Base-by-base conservation (phyloP, 225 moss, liverwort and hornwort genomes). In the Pleurozium schreberi region DNA sequence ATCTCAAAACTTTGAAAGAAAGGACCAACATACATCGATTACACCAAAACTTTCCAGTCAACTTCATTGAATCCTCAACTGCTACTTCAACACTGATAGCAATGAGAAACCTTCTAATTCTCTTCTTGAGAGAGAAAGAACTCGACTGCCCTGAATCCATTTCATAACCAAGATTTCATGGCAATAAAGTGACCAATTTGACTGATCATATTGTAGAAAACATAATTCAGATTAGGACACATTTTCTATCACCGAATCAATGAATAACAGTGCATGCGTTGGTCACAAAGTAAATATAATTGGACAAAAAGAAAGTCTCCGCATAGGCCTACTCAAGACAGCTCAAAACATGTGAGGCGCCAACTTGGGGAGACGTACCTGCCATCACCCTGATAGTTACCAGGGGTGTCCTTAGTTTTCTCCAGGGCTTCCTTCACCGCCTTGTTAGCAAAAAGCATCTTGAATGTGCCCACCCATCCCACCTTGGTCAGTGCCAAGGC, bases 331-430 rank as follows among this genome's bases (percentile, higher is more conserved):
- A 33, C 16, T 62, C 11, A 76, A n/a, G n/a, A 57, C 10, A 38
- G 3, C 79, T 80, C 59, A 80, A 80, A 80, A 27, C 12, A 28
- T 40, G 28, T 26, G 40, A 58, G 28, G 80, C 58, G 7, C 27
- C 40, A 79, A 40, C 58, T 57, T 7, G n/a, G 26, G 11, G 1
- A 58, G 27, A 80, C 58, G 27, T 7, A 96, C 98, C 97, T 94
- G 92, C 97, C 98, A 75, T 98, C 98, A 61, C 98, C 97, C 88
- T 97, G 94, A 28, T 34, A 66, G 88, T 98, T 97, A 5, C 97
- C 96, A 64, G 96, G 94, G 8, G 96, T 94, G 43, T 96, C 96
- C 90, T 95, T 96, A 3, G 94, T 94, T 89, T 95, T 96, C 52
- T 76, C 91, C 7, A 27, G 70, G 8, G 93, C 96, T 40, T 84